phyloP scores from a whole-genome alignment of 2,329 filamentous ascomycete genomes.

The Sarocladium brachiariae region DNA sequence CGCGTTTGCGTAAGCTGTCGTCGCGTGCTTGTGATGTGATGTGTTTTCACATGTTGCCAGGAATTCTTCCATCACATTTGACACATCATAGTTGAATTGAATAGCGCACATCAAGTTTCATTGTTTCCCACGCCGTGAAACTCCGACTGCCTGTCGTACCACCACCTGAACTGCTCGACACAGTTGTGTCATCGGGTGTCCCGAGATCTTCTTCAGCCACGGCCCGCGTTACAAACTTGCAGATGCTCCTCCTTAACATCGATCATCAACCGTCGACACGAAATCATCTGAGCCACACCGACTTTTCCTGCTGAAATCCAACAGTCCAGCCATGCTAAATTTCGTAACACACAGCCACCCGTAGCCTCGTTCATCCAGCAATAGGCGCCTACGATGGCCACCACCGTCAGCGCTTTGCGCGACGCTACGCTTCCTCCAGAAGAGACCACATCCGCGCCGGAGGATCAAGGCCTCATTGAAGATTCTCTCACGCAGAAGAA shows the following conservation, averaged over 20 bases:
- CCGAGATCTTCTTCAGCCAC: neutral
- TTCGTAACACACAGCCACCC: neutral
- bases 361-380: neutral
- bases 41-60: neutral
- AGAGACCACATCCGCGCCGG: neutral
- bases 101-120: neutral
- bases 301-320: neutral
- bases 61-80: neutral
- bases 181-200: neutral
- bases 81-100: neutral
- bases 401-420: neutral
- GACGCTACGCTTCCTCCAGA: neutral
- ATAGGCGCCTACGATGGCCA: neutral
- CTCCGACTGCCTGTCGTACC: neutral
- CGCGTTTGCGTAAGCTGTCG: no score
- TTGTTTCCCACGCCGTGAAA: neutral
- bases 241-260: no score
- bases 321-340: neutral
- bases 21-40: no score
- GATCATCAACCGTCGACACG: neutral
- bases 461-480: constrained; percentile 13
- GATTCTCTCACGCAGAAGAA: constrained; percentile 22
- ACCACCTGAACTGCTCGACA: neutral
- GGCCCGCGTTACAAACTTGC: neutral
- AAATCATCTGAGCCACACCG: neutral